A percentile compares a stretch with the other conserved stretches of the same genome.
Evolutionary conservation across 2,329 filamentous ascomycete species (phyloP).

Genomic region (Helotiales sp.): DNA sequence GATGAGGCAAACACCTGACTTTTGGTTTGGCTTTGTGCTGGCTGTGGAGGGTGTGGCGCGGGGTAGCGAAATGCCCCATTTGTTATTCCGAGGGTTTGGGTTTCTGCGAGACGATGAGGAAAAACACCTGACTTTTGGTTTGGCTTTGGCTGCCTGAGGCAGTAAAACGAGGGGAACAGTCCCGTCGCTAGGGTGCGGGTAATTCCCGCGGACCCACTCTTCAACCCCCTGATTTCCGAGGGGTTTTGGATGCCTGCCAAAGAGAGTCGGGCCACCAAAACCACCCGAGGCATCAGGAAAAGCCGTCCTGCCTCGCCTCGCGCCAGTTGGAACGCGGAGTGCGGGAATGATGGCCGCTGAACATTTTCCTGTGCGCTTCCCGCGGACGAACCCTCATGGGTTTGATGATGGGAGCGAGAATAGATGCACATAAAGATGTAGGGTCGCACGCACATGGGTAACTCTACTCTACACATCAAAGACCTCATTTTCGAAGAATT

Average conservation of each 20-base stretch:
- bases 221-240: conserved; percentile 2
- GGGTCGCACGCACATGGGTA: conserved; percentile 10
- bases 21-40: too few relatives aligned
- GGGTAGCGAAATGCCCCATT: neutral
- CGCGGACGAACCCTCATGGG: neutral
- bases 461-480: conserved; percentile 13
- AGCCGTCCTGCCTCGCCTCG: neutral
- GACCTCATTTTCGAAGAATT: conserved; percentile 11
- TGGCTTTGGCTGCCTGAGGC: neutral
- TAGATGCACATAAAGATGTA: conserved; percentile 12
- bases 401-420: conserved; percentile 9
- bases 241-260: neutral
- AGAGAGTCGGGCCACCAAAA: neutral
- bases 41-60: neutral
- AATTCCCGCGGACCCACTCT: neutral
- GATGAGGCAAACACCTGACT: neutral
- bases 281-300: neutral
- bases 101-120: neutral
- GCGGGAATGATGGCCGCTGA: neutral
- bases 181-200: neutral
- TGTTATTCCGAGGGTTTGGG: neutral
- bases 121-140: neutral
- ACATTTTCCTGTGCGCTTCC: neutral
- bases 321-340: conserved; percentile 3
- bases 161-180: neutral